Evolutionary conservation across 2,329 filamentous ascomycete genomes (phyloP), one percentile per base, ranked within the genome.

Genomic region (Aureobasidium lini): DNA sequence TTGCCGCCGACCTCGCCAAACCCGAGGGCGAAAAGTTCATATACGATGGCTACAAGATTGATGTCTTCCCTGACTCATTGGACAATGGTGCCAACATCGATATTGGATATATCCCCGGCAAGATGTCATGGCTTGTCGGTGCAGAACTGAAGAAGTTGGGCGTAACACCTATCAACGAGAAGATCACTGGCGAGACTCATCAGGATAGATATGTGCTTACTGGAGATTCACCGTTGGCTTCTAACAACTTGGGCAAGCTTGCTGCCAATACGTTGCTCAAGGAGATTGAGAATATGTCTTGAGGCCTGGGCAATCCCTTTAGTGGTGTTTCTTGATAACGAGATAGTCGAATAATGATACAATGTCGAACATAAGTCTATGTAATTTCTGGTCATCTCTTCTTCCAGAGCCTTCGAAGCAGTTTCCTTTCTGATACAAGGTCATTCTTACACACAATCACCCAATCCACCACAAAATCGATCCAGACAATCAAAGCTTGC

Each of bases 81-180:
- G 49, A 53, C 10, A 18, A 11, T 43, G 49, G 49, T 2, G 49
- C 49, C 3, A 53, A 53, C 9, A 53, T 53, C 15, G 49, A 53
- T 10, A 53, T 53, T 3, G 49, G 49, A 31, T 53, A 53, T 18
- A 53, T 53, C 10, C 49, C 49, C 9, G 49, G 49, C 49, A 53
- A 53, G 49, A 53, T 53, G 49, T 9, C 13, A 3, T 53, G 49
- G 49, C 32, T 53, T 36, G 49, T 53, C 6, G 49, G 36, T 1
- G 37, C 42, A n/a, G 37, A 53, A 37, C n/a, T 53, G 49, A 32
- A 29, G 28, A 53, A 42, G 9, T 37, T 53, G 13, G 37, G 37
- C 4, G 49, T 53, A 4, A 16, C 18, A 2, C 13, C n/a, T 15
- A 42, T 53, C 15, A 53, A 53, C 8, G 49, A 53, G 23, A 53